phyloP scores from a whole-genome alignment of 371 early-diverging fungal species.

The Mortierella sp. region DNA sequence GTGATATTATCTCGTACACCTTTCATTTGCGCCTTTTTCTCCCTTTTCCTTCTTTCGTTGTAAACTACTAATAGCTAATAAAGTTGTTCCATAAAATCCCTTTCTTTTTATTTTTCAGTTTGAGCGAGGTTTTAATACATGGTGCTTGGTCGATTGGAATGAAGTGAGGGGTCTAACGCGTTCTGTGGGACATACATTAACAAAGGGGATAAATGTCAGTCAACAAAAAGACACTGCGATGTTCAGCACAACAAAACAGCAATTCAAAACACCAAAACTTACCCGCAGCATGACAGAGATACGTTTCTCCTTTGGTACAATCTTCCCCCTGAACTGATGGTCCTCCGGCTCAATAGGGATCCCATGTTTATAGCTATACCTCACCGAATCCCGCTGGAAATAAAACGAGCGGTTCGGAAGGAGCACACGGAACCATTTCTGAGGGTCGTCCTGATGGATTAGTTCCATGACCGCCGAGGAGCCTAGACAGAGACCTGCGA shows the following conservation, averaged over 20 bases:
- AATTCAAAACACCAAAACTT: background rate
- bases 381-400: constrained; percentile 63
- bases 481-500: constrained; percentile 68
- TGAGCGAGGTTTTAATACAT: background rate
- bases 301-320: constrained; percentile 59
- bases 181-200: background rate
- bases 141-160: background rate
- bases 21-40: background rate
- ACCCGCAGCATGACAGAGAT: constrained; percentile 64
- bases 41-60: background rate
- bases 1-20: background rate
- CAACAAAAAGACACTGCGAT: background rate
- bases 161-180: background rate
- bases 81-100: background rate
- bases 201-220: background rate
- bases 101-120: background rate
- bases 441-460: constrained; percentile 59
- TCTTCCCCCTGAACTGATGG: constrained; percentile 56
- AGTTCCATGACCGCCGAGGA: constrained; percentile 67
- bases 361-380: constrained; percentile 68
- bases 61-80: background rate
- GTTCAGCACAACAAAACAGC: background rate
- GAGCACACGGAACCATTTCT: constrained; percentile 59
- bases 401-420: constrained; percentile 66
- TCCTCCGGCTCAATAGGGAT: constrained; percentile 58